phyloP scores from a whole-genome alignment of 306 rosid genomes.

The Adenanthera pavonina region DNA sequence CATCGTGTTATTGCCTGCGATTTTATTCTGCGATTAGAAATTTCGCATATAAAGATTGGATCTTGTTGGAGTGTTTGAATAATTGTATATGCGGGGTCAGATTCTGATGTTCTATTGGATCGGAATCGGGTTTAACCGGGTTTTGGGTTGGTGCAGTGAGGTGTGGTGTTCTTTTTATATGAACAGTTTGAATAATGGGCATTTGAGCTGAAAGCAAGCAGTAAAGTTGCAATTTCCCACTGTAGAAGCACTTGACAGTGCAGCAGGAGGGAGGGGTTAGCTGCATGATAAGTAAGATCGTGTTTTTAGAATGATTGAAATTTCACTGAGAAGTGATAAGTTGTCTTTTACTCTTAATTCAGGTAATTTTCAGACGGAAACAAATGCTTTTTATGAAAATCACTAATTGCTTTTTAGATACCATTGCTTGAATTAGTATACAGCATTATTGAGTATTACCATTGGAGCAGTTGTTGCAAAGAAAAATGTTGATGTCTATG shows the following conservation, averaged over 20 bases:
- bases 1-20: background rate
- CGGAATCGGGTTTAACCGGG: conserved; percentile 14
- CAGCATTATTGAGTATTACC: background rate
- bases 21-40: background rate
- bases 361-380: background rate
- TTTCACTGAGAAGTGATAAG: background rate
- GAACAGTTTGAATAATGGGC: background rate
- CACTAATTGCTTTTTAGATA: background rate
- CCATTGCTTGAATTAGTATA: background rate
- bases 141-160: background rate
- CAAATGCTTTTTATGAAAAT: background rate
- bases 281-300: background rate
- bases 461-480: background rate
- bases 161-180: background rate
- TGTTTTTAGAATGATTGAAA: background rate
- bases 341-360: background rate
- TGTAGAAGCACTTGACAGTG: background rate
- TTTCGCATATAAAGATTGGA: background rate
- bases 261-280: background rate
- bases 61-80: background rate
- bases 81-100: background rate
- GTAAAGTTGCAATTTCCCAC: background rate
- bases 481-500: background rate
- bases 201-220: background rate
- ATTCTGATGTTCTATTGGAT: conserved; percentile 2